Conservation (phyloP, 176 grass and related monocot species). For the Oryza meyeriana region DNA sequence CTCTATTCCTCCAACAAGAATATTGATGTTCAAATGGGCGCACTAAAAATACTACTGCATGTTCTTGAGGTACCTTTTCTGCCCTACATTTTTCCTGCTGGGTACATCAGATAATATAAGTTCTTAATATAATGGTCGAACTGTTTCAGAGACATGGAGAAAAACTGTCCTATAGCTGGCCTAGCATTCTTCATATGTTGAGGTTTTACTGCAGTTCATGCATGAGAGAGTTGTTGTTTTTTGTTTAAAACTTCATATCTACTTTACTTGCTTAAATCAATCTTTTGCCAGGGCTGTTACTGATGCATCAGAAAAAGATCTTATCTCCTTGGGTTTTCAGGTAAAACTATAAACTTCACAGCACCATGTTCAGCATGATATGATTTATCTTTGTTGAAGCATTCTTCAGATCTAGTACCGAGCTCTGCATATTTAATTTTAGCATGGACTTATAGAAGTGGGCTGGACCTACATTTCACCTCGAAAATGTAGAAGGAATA, state of each 20-base stretch:
- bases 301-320: constrained; percentile 78
- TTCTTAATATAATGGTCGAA: constrained; percentile 23
- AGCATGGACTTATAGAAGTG: not conserved
- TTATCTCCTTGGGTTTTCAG: constrained; percentile 95
- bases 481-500: constrained; percentile 16
- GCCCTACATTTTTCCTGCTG: constrained; percentile 21
- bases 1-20: constrained; percentile 83
- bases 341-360: constrained; percentile 44
- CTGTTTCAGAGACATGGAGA: constrained; percentile 93
- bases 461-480: not conserved
- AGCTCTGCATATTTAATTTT: not conserved
- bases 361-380: constrained; percentile 22
- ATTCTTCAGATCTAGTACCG: not conserved
- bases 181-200: constrained; percentile 85
- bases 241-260: constrained; percentile 28
- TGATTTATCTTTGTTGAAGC: not conserved
- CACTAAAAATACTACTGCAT: constrained; percentile 96
- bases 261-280: constrained; percentile 29
- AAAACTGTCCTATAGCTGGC: constrained; percentile 86
- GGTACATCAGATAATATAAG: constrained; percentile 27
- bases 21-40: constrained; percentile 77
- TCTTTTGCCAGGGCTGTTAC: constrained; percentile 71
- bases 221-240: constrained; percentile 30
- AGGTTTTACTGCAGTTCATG: constrained; percentile 57
- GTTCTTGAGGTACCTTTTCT: constrained; percentile 82